A percentile compares a stretch with the other conserved stretches of the same genome.
phyloP scores from a whole-genome alignment of 106 monocot genomes.

The Dendrobium nobile region DNA sequence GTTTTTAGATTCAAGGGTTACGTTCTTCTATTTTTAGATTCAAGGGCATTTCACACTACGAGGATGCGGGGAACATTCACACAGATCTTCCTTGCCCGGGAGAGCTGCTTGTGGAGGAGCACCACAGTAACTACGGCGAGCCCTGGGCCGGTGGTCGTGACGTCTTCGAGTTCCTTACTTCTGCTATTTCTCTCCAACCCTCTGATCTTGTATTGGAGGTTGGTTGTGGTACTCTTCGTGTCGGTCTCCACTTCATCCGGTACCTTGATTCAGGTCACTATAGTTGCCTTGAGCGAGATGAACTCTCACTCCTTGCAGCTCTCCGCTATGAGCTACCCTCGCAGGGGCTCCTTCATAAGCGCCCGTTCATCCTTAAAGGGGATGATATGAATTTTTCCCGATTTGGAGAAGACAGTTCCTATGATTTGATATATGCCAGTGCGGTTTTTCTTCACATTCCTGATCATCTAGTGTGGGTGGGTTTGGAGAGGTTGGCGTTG shows the following conservation, averaged over 20 bases:
- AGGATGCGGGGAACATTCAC: conserved; percentile 32
- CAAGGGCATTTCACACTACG: conserved; percentile 91
- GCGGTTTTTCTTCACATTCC: conserved; percentile 95
- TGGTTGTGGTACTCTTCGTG: conserved; percentile 93
- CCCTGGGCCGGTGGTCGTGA: conserved; percentile 98
- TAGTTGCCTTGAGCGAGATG: conserved; percentile 83
- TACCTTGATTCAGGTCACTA: conserved; percentile 54
- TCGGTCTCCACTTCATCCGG: conserved; percentile 84
- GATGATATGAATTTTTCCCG: conserved; percentile 79
- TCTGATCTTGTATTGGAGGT: conserved; percentile 80
- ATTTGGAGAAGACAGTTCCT: conserved; percentile 32
- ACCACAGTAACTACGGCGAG: conserved; percentile 97
- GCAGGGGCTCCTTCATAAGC: conserved; percentile 71
- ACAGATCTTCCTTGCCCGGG: conserved; percentile 70
- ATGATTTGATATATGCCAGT: conserved; percentile 87
- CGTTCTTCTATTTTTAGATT: conserved; percentile 18
- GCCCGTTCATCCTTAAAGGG: conserved; percentile 69
- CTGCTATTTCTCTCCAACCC: conserved; percentile 37
- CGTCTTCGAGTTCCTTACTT: conserved; percentile 87
- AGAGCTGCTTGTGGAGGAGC: conserved; percentile 89
- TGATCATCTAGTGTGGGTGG: conserved; percentile 71
- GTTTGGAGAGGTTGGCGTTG: conserved; percentile 55
- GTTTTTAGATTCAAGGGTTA: conserved; percentile 48
- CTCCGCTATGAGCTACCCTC: conserved; percentile 84
- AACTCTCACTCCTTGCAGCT: conserved; percentile 80